Conservation (phyloP, 1,284 basidiomycete species). For the Trichosporon ovoides region DNA sequence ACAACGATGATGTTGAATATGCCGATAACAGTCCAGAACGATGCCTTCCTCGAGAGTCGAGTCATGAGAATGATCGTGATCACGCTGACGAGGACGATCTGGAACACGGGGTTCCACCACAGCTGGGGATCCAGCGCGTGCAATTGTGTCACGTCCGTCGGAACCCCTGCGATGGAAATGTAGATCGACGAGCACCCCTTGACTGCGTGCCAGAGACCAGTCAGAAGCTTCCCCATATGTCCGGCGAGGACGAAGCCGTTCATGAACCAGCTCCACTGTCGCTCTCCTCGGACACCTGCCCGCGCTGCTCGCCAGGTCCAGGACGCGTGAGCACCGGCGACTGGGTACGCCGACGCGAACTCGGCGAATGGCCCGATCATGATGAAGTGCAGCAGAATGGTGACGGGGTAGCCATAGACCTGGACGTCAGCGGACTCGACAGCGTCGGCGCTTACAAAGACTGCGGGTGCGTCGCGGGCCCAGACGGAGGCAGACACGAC, state of each 20-base stretch:
- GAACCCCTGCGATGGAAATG: neutral
- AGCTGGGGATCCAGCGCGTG: neutral
- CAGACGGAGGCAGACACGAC: neutral
- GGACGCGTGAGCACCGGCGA: conserved; percentile 43
- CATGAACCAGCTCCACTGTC: conserved; percentile 44
- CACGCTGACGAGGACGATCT: conserved; percentile 3
- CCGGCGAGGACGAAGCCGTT: conserved; percentile 42
- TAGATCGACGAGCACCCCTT: neutral
- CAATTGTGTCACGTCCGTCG: neutral
- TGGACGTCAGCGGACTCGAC: conserved; percentile 10
- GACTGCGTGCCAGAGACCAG: neutral
- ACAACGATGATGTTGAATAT: neutral
- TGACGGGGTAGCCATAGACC: conserved; percentile 43
- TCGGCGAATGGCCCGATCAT: conserved; percentile 40
- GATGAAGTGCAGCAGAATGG: conserved; percentile 30
- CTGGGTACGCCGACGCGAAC: conserved; percentile 43
- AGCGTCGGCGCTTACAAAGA: conserved; percentile 12
- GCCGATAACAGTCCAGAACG: conserved; percentile 3
- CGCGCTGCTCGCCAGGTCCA: conserved; percentile 45
- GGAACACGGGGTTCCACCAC: conserved; percentile 10
- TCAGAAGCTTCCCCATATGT: conserved; percentile 31
- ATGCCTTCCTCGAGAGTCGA: neutral
- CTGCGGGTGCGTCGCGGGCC: neutral
- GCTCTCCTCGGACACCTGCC: conserved; percentile 38
- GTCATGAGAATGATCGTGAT: conserved; percentile 6